Evolutionary conservation across 139 green algal genomes (phyloP).

Genomic region (Chlorella sp.): DNA sequence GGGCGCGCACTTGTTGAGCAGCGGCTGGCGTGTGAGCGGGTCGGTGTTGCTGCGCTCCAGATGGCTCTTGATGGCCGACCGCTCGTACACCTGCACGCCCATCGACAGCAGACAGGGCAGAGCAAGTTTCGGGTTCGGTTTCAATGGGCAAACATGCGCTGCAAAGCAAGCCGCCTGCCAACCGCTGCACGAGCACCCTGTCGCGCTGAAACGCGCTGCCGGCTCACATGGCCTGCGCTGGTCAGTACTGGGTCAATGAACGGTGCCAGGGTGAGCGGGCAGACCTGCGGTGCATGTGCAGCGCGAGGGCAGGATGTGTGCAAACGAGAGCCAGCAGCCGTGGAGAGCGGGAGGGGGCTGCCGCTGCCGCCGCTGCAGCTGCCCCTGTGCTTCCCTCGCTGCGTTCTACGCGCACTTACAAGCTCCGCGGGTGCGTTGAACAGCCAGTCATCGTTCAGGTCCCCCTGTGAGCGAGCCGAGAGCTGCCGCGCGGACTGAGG

Average conservation of each 20-base stretch:
- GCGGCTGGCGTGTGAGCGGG: constrained; percentile 54
- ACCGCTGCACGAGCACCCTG: too few relatives aligned
- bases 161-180: too few relatives aligned
- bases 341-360: neutral
- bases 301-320: too few relatives aligned
- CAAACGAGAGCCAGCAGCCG: too few relatives aligned
- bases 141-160: too few relatives aligned
- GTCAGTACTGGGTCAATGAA: constrained; percentile 68
- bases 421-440: constrained; percentile 53
- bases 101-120: too few relatives aligned
- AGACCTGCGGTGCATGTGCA: constrained; percentile 13
- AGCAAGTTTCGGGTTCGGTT: too few relatives aligned
- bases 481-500: too few relatives aligned
- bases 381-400: too few relatives aligned
- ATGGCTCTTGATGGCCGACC: constrained; percentile 48
- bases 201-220: too few relatives aligned
- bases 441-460: neutral
- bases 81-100: constrained; percentile 65
- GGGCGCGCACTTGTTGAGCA: constrained; percentile 39
- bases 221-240: constrained; percentile 43
- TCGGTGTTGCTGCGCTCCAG: constrained; percentile 40
- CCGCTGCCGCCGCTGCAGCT: neutral
- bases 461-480: neutral
- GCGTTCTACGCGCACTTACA: too few relatives aligned
- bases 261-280: constrained; percentile 58